These are phyloP conservation scores for Aureobasidium sp. DNA, from an alignment of 2,329 filamentous ascomycete genomes.

Conservation along the genomic window DNA sequence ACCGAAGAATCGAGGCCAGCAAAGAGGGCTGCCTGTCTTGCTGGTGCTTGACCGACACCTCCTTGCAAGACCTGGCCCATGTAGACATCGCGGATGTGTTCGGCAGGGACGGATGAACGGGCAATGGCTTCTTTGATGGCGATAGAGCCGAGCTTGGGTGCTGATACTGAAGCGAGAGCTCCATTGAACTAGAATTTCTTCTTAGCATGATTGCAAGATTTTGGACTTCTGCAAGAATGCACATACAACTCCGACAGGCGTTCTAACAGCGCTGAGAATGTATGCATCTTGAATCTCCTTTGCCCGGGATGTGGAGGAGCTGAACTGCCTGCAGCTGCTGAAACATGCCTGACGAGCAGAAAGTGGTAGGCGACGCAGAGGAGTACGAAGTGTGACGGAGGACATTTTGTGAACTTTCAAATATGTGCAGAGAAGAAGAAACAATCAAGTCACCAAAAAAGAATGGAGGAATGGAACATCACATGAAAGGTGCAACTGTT, in stretches of 20 bases:
- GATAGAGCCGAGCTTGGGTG: constrained; percentile 79
- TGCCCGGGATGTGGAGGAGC: constrained; percentile 38
- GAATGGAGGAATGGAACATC: constrained; percentile 3
- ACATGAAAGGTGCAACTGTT: constrained; percentile 10
- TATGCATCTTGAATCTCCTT: constrained; percentile 84
- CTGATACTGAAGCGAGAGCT: constrained; percentile 72
- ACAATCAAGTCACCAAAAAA: constrained; percentile 3
- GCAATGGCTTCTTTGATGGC: constrained; percentile 87
- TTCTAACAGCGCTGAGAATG: constrained; percentile 83
- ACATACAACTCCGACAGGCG: constrained; percentile 76
- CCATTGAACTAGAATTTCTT: constrained; percentile 73
- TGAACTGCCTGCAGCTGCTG: constrained; percentile 33
- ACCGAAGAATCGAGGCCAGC: constrained; percentile 54
- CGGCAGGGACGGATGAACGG: constrained; percentile 74
- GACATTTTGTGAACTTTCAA: background rate
- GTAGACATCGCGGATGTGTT: constrained; percentile 85
- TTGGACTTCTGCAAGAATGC: background rate
- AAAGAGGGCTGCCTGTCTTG: constrained; percentile 82
- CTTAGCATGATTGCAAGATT: background rate
- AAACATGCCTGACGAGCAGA: constrained; percentile 6
- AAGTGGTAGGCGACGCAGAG: constrained; percentile 1
- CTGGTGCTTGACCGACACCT: constrained; percentile 79
- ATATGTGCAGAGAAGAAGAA: background rate
- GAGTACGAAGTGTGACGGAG: constrained; percentile 1
- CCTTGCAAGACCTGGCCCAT: constrained; percentile 94